Evolutionary conservation across 1,284 basidiomycete species (phyloP).

Genomic region (Ustilago nuda): DNA sequence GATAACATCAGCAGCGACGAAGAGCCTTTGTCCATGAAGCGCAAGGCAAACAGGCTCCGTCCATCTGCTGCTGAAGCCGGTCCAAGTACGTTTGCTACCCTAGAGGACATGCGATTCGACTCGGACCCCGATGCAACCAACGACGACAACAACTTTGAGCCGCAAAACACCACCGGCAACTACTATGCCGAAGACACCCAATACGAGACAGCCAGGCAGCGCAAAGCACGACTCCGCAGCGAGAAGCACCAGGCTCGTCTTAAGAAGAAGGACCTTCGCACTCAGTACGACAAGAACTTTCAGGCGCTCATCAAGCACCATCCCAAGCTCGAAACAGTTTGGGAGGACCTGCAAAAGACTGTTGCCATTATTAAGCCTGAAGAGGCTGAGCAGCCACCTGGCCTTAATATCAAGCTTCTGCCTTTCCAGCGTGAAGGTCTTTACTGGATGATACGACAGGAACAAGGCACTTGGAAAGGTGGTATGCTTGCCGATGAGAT

Average conservation of each 20-base stretch:
- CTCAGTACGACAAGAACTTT: constrained; percentile 43
- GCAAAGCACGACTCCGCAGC: constrained; percentile 41
- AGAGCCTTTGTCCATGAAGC: constrained; percentile 24
- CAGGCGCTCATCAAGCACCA: constrained; percentile 67
- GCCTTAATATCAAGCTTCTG: constrained; percentile 74
- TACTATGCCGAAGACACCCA: constrained; percentile 39
- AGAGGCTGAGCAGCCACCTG: constrained; percentile 77
- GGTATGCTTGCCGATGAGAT: constrained; percentile 92
- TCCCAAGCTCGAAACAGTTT: constrained; percentile 82
- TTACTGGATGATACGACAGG: constrained; percentile 95
- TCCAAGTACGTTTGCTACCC: constrained; percentile 27
- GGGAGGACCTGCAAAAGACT: constrained; percentile 81
- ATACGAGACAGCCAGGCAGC: constrained; percentile 63
- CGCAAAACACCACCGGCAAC: constrained; percentile 25
- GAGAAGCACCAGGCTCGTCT: constrained; percentile 44
- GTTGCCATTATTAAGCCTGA: constrained; percentile 74
- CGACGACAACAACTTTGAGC: constrained; percentile 31
- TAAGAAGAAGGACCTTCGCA: constrained; percentile 40
- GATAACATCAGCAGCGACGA: constrained; percentile 38
- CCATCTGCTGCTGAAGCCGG: constrained; percentile 19
- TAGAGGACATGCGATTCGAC: constrained; percentile 22
- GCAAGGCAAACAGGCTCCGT: not conserved
- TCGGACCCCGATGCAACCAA: constrained; percentile 29
- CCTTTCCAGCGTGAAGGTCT: constrained; percentile 89
- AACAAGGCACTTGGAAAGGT: constrained; percentile 86